Evolutionary conservation across 179 eudicot species (phyloP).

Genomic region (Beta lomatogona): DNA sequence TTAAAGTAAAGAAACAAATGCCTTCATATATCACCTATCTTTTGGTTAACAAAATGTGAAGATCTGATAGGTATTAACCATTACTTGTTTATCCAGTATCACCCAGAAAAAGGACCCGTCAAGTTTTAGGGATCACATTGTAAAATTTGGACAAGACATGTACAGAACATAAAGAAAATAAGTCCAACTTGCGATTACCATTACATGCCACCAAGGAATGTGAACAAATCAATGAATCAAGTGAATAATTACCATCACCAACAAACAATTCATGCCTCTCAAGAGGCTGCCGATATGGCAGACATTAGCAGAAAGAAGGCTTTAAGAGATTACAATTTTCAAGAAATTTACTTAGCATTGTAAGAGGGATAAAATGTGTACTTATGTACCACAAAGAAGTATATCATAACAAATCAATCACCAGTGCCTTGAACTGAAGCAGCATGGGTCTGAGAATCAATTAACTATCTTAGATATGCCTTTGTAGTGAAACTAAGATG

Average conservation of each 20-base stretch:
- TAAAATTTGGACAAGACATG: not conserved
- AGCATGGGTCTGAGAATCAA: not conserved
- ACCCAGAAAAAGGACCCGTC: not conserved
- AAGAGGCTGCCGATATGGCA: conserved; percentile 2
- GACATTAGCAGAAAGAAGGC: not conserved
- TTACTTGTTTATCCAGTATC: not conserved
- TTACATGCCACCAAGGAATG: not conserved
- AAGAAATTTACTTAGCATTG: not conserved
- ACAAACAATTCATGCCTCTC: not conserved
- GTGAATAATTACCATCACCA: not conserved
- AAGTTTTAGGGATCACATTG: not conserved
- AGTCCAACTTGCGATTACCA: not conserved
- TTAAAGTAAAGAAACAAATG: not conserved
- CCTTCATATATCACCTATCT: not conserved
- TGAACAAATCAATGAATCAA: not conserved
- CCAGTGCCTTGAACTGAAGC: not conserved
- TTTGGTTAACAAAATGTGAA: not conserved
- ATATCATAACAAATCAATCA: not conserved
- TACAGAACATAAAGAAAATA: not conserved
- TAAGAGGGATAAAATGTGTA: not conserved
- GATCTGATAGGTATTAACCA: not conserved
- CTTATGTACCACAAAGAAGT: not conserved
- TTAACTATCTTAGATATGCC: not conserved
- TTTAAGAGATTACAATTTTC: not conserved
- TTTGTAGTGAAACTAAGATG: not conserved